phyloP scores from a whole-genome alignment of 176 grass and related monocot genomes.

The Areca catechu region DNA sequence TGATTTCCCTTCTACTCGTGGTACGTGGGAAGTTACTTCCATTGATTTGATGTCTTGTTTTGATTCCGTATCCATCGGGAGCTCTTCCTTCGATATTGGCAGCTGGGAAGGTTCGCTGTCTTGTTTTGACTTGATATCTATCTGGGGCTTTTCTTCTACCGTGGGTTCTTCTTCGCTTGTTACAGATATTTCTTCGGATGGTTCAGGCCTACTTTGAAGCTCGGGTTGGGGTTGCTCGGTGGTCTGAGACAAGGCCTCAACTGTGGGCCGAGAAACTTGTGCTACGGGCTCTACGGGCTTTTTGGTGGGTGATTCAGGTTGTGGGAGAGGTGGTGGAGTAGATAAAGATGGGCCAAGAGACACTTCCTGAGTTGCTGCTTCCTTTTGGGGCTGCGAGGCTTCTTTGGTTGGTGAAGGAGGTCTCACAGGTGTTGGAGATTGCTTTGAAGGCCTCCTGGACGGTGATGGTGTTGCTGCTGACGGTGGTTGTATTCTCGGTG shows the following conservation, averaged over 20 bases:
- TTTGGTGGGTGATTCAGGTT: not conserved
- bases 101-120: no score
- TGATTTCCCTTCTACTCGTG: no score
- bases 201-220: no score
- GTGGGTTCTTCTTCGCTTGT: not conserved
- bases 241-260: not conserved
- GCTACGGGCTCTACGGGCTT: conserved; percentile 7
- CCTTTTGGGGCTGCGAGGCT: not conserved
- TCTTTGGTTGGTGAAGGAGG: not conserved
- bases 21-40: no score
- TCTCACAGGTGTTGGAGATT: not conserved
- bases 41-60: no score
- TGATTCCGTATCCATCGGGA: no score
- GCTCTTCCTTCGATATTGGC: no score
- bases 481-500: no score
- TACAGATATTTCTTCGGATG: no score
- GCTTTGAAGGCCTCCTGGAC: conserved; percentile 14
- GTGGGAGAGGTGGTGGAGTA: not conserved
- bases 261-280: no score
- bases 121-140: not conserved
- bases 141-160: not conserved
- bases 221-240: not conserved
- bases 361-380: conserved; percentile 10
- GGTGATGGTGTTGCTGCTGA: conserved; percentile 8
- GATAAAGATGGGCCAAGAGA: conserved; percentile 1